Evolutionary conservation across 257 asterid genomes (phyloP).

Genomic region (Nicotiana undulata): DNA sequence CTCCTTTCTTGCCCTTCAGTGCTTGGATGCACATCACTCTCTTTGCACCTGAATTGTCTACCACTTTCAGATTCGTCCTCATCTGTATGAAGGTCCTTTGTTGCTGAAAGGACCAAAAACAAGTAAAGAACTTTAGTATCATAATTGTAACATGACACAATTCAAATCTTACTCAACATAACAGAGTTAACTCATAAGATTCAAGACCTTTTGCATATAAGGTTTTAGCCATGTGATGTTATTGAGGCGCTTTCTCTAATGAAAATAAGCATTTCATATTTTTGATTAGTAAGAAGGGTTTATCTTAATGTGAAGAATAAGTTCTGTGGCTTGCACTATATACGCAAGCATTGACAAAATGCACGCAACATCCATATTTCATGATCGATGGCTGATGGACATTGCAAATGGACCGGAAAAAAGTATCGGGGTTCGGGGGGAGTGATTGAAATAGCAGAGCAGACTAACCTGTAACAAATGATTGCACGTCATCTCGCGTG

Average conservation of each 20-base stretch:
- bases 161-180: slow-evolving; percentile 1
- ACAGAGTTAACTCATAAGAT: not conserved
- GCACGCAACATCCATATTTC: not conserved
- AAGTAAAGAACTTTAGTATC: not conserved
- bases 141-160: not conserved
- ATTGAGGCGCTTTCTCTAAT: not conserved
- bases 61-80: slow-evolving; percentile 88
- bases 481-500: slow-evolving; percentile 25
- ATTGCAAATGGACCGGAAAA: not conserved
- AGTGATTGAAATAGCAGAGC: not conserved
- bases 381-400: not conserved
- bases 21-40: slow-evolving; percentile 89
- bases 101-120: slow-evolving; percentile 47
- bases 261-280: not conserved
- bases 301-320: not conserved
- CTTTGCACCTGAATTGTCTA: slow-evolving; percentile 92
- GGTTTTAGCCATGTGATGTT: not conserved
- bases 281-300: not conserved
- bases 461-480: slow-evolving; percentile 53
- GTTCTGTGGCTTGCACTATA: not conserved
- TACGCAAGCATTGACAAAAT: not conserved
- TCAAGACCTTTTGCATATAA: not conserved
- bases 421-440: not conserved
- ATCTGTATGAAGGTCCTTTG: slow-evolving; percentile 85
- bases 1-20: slow-evolving; percentile 80